A percentile compares a stretch with the other conserved stretches of the same genome.
Evolutionary conservation across 352 stramenopile species (phyloP).

Genomic region (Nannochloropsis limnetica): DNA sequence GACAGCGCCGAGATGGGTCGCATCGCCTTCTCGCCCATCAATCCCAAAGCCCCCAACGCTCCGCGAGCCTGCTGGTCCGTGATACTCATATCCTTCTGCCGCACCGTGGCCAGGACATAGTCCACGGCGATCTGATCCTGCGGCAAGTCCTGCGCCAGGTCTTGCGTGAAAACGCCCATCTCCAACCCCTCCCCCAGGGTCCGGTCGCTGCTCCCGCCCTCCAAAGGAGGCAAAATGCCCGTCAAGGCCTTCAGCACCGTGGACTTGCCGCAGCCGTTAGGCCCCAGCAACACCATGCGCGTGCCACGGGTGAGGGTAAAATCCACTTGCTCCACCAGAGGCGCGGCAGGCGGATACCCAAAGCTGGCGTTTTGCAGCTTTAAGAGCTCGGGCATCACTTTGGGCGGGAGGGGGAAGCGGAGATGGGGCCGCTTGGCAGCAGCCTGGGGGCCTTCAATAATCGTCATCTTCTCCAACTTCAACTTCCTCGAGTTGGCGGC

Average conservation of each 20-base stretch:
- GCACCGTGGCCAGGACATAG: constrained; percentile 62
- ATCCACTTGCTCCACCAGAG: constrained; percentile 28
- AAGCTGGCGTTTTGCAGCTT: constrained; percentile 22
- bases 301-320: constrained; percentile 21
- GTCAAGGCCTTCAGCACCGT: constrained; percentile 91
- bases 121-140: constrained; percentile 67
- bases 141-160: constrained; percentile 69
- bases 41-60: constrained; percentile 62
- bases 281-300: constrained; percentile 39
- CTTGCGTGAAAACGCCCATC: constrained; percentile 52
- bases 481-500: constrained; percentile 57
- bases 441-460: constrained; percentile 10
- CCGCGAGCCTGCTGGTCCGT: constrained; percentile 60
- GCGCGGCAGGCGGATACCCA: not conserved
- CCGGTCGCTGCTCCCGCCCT: constrained; percentile 51
- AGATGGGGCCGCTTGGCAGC: not conserved
- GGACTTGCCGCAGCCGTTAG: constrained; percentile 81
- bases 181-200: constrained; percentile 47
- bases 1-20: constrained; percentile 80
- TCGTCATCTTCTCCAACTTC: constrained; percentile 50
- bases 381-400: constrained; percentile 27
- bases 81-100: constrained; percentile 62
- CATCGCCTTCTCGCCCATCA: constrained; percentile 63
- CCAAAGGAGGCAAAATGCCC: constrained; percentile 63
- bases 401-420: not conserved